Evolutionary conservation across 768 basidiomycete species (phyloP).

Genomic region (Roridomyces roridus): DNA sequence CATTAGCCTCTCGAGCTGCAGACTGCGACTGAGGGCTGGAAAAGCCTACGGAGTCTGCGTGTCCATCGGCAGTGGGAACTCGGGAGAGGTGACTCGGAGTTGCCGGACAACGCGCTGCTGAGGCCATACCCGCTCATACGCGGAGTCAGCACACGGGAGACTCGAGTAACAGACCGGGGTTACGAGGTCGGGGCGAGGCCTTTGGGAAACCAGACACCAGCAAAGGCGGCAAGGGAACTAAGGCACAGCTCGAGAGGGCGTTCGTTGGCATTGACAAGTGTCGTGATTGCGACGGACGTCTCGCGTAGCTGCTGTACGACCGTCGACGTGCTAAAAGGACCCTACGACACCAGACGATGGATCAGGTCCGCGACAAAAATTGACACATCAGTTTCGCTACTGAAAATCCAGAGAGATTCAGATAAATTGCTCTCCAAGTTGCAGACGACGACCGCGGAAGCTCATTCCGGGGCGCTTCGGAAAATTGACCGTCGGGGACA

Average conservation of each 20-base stretch:
- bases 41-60: too few relatives aligned
- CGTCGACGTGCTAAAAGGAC: conserved; percentile 49
- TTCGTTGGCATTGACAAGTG: conserved; percentile 37
- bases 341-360: too few relatives aligned
- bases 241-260: too few relatives aligned
- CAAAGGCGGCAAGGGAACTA: conserved; percentile 49
- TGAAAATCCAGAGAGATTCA: too few relatives aligned
- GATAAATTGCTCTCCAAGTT: conserved; percentile 24
- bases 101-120: conserved; percentile 45
- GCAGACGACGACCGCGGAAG: conserved; percentile 27
- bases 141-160: too few relatives aligned
- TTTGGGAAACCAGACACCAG: conserved; percentile 43
- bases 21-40: too few relatives aligned
- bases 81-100: too few relatives aligned
- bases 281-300: conserved; percentile 46
- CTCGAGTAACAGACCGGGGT: conserved; percentile 43
- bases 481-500: too few relatives aligned
- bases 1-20: too few relatives aligned
- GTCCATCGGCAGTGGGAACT: too few relatives aligned
- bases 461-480: conserved; percentile 3
- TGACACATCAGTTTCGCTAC: conserved; percentile 46
- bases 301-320: conserved; percentile 49
- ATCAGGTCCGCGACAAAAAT: conserved; percentile 40
- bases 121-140: conserved; percentile 41
- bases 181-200: conserved; percentile 29